Conservation (phyloP, 192 early-diverging fungal species). For the Jimgerdemannia flammicorona region DNA sequence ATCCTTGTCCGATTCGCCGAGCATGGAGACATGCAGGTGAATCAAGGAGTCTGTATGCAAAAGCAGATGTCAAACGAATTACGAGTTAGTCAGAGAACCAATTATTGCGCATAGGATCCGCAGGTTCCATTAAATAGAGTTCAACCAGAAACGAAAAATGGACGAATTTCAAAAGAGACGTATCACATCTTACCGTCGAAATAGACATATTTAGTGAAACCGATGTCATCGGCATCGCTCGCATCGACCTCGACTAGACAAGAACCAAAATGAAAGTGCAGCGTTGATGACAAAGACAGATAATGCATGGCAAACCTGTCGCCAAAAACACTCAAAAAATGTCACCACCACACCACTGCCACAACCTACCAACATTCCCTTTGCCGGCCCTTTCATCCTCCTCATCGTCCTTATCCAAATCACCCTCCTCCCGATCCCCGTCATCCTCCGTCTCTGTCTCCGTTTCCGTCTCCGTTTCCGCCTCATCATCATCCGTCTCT, state of each 20-base stretch:
- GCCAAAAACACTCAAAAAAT: neutral
- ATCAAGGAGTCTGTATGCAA: neutral
- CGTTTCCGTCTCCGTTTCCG: neutral
- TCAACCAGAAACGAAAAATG: neutral
- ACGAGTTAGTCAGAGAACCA: neutral
- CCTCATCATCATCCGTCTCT: neutral
- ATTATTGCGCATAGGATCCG: too few species aligned
- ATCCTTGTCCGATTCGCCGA: neutral
- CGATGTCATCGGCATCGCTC: neutral
- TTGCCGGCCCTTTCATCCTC: neutral
- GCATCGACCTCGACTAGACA: neutral
- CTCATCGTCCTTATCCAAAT: neutral
- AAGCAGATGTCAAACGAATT: neutral
- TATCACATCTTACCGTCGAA: neutral
- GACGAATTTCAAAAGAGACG: neutral
- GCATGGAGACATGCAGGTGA: neutral
- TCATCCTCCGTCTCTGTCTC: neutral
- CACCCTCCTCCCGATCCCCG: neutral
- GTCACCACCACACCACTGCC: neutral
- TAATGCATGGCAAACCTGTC: neutral
- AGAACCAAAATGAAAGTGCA: neutral
- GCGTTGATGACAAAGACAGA: neutral
- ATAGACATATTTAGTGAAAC: neutral
- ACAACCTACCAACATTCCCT: neutral
- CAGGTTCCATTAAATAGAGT: too few species aligned